Conservation (phyloP, 257 asterid species). For the Jaltomata sinuosa region DNA sequence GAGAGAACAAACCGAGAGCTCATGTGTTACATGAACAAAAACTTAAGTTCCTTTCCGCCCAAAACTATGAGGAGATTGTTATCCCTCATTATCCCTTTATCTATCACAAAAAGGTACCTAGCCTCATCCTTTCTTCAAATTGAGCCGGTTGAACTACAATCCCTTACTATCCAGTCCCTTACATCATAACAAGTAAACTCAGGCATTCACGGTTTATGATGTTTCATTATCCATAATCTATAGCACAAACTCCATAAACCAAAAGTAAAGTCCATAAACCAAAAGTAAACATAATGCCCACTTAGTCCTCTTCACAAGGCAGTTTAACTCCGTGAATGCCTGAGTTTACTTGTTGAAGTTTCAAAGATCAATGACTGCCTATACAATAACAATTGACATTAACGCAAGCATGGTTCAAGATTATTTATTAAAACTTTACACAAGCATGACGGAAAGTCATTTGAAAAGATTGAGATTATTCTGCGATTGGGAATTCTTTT, state of each 20-base stretch:
- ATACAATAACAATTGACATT: not conserved
- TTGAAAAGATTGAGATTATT: not conserved
- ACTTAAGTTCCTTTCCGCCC: not conserved
- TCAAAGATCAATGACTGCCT: not conserved
- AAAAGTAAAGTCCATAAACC: not conserved
- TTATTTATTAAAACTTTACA: not conserved
- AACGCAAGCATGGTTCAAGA: not conserved
- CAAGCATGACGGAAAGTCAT: not conserved
- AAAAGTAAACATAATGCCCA: not conserved
- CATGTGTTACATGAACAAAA: not conserved
- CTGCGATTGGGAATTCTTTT: not conserved
- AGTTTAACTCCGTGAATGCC: not conserved
- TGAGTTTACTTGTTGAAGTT: not conserved
- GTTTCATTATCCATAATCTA: not conserved
- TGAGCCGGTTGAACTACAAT: not conserved
- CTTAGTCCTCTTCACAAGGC: not conserved
- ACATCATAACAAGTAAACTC: too few species aligned
- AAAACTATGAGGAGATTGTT: not conserved
- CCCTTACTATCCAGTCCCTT: too few species aligned
- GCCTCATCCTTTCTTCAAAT: not conserved
- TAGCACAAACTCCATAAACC: not conserved
- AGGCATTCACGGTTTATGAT: too few species aligned
- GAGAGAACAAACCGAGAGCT: not conserved
- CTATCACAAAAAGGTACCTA: not conserved
- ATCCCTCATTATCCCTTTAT: not conserved